Conservation (phyloP, 805 yeast species). For the Myxozyma melibiosi region DNA sequence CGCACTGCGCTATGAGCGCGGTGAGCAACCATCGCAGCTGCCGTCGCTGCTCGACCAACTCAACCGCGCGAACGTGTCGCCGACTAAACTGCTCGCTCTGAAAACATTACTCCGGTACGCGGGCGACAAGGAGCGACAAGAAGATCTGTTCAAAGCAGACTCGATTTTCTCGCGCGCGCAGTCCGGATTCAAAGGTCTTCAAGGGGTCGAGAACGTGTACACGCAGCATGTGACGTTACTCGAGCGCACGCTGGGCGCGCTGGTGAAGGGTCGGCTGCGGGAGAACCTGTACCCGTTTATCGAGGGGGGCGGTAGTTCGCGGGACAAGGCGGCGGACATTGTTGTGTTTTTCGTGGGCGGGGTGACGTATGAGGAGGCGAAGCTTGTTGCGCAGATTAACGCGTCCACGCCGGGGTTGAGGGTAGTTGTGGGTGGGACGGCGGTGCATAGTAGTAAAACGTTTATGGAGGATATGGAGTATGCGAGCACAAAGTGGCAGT, state of each 20-base stretch:
- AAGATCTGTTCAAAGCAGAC: slow-evolving; percentile 45
- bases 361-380: slow-evolving; percentile 87
- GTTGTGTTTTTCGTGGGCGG: slow-evolving; percentile 70
- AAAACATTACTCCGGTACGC: slow-evolving; percentile 51
- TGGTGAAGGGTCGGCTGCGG: slow-evolving; percentile 48
- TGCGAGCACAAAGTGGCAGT: slow-evolving; percentile 46
- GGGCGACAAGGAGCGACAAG: slow-evolving; percentile 51
- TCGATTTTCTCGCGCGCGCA: slow-evolving; percentile 48
- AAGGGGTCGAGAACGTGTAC: slow-evolving; percentile 59
- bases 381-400: slow-evolving; percentile 74
- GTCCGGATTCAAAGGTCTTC: slow-evolving; percentile 48
- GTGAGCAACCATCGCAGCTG: slow-evolving; percentile 42
- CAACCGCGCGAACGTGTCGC: slow-evolving; percentile 28
- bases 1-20: slow-evolving; percentile 66
- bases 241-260: slow-evolving; percentile 49
- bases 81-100: slow-evolving; percentile 48
- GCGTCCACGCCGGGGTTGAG: slow-evolving; percentile 56
- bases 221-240: slow-evolving; percentile 90
- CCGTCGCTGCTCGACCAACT: slow-evolving; percentile 45
- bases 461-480: slow-evolving; percentile 46
- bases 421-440: slow-evolving; percentile 79
- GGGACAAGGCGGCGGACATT: slow-evolving; percentile 44
- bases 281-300: slow-evolving; percentile 50
- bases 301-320: slow-evolving; percentile 42
- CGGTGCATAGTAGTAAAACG: slow-evolving; percentile 52